phyloP scores from a whole-genome alignment of 129 eudicot species.

The Pulicaria dysenterica region DNA sequence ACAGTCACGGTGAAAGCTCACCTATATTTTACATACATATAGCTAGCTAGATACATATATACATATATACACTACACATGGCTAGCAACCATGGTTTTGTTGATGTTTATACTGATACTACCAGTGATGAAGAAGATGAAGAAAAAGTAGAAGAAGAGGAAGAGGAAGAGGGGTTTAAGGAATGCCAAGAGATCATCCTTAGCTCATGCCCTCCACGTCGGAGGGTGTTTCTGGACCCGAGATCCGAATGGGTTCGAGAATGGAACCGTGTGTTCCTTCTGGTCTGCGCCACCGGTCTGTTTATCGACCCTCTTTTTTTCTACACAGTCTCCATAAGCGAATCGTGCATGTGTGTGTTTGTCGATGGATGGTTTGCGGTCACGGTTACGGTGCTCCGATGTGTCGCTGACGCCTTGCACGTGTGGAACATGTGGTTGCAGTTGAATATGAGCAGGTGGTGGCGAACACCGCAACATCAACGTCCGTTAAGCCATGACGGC shows the following conservation, averaged over 20 bases:
- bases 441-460: slow-evolving; percentile 58
- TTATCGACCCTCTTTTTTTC: slow-evolving; percentile 92
- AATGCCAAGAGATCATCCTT: not conserved
- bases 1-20: slow-evolving; percentile 31
- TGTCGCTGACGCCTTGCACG: slow-evolving; percentile 74
- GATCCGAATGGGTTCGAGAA: slow-evolving; percentile 70
- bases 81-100: slow-evolving; percentile 38
- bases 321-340: slow-evolving; percentile 79
- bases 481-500: slow-evolving; percentile 26
- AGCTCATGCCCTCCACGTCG: slow-evolving; percentile 36
- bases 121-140: slow-evolving; percentile 31
- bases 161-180: slow-evolving; percentile 9
- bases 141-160: slow-evolving; percentile 16
- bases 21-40: slow-evolving; percentile 22
- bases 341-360: slow-evolving; percentile 75
- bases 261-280: slow-evolving; percentile 94
- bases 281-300: slow-evolving; percentile 74
- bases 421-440: slow-evolving; percentile 95
- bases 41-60: slow-evolving; percentile 7
- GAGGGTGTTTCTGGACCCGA: slow-evolving; percentile 52
- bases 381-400: slow-evolving; percentile 82
- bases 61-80: slow-evolving; percentile 18
- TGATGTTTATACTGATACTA: slow-evolving; percentile 29
- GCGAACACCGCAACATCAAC: slow-evolving; percentile 22
- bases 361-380: slow-evolving; percentile 95